These are phyloP conservation scores for Apiospora saccharicola DNA, from an alignment of 2,329 filamentous ascomycete species.

Conservation along the genomic window DNA sequence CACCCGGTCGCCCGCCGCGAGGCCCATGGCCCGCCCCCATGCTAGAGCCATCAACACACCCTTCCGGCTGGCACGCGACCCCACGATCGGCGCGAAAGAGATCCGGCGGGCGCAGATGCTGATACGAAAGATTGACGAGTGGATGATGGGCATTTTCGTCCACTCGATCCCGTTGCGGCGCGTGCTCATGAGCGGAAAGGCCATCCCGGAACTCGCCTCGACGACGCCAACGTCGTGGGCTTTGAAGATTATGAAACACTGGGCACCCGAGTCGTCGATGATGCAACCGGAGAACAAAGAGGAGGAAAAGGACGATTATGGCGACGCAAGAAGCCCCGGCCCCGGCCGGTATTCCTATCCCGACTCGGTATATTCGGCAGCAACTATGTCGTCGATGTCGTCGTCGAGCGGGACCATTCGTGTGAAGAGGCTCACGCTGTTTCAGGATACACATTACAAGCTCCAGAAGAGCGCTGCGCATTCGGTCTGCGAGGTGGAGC, in stretches of 20 bases:
- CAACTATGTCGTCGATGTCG: not conserved
- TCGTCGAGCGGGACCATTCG: conserved; percentile 9
- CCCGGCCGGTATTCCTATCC: not conserved
- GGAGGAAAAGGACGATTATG: not conserved
- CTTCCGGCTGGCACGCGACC: not conserved
- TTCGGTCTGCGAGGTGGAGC: not conserved
- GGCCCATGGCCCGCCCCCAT: not conserved
- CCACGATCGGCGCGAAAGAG: not conserved
- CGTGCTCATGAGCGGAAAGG: conserved; percentile 19
- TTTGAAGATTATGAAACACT: not conserved
- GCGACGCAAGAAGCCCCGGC: not conserved
- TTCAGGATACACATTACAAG: not conserved
- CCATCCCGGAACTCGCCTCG: not conserved
- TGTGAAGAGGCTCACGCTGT: conserved; percentile 2
- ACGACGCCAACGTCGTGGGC: conserved; percentile 6
- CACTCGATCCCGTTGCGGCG: conserved; percentile 20
- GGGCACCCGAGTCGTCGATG: not conserved
- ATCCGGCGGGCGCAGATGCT: not conserved
- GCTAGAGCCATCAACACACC: not conserved
- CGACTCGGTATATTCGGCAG: not conserved
- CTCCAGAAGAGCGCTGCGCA: not conserved
- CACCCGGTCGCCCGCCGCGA: conserved; percentile 9
- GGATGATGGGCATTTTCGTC: conserved; percentile 22
- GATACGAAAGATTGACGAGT: conserved; percentile 3
- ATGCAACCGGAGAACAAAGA: not conserved